Conservation (phyloP, 345 rosid genomes). For the Zanthoxylum bungeanum region DNA sequence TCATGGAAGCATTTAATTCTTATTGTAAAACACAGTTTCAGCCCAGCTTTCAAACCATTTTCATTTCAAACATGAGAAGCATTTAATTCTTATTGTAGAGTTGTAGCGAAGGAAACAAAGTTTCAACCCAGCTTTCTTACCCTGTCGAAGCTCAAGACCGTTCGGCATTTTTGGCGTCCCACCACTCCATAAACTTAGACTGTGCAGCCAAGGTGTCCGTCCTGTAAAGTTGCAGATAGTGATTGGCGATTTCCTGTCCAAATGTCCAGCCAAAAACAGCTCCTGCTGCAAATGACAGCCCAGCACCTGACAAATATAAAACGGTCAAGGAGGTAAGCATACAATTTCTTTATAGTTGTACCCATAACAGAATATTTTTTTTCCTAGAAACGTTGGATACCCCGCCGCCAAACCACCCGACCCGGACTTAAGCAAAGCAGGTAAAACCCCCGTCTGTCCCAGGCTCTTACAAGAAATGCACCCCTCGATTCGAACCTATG, state of each 20-base stretch:
- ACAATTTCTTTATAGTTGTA: neutral
- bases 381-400: too few species aligned
- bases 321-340: neutral
- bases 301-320: conserved; percentile 58
- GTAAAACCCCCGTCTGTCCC: too few species aligned
- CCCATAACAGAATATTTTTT: neutral
- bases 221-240: conserved; percentile 70
- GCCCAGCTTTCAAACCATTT: neutral
- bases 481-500: too few species aligned
- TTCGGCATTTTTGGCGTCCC: conserved; percentile 58
- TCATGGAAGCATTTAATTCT: conserved; percentile 7
- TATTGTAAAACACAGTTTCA: conserved; percentile 9
- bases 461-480: too few species aligned
- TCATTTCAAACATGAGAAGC: conserved; percentile 11
- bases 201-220: conserved; percentile 88
- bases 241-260: conserved; percentile 83
- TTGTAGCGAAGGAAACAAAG: conserved; percentile 8
- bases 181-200: conserved; percentile 91
- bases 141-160: conserved; percentile 22
- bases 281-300: conserved; percentile 74
- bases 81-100: conserved; percentile 13
- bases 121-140: conserved; percentile 1
- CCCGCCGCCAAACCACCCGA: too few species aligned
- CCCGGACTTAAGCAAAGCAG: too few species aligned
- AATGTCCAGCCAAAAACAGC: conserved; percentile 86